Percentiles rank a stretch among this genome's conserved stretches.
These are phyloP conservation scores for Talaromyces amestolkiae DNA, from an alignment of 2,329 filamentous ascomycete species.

Conservation along the genomic window DNA sequence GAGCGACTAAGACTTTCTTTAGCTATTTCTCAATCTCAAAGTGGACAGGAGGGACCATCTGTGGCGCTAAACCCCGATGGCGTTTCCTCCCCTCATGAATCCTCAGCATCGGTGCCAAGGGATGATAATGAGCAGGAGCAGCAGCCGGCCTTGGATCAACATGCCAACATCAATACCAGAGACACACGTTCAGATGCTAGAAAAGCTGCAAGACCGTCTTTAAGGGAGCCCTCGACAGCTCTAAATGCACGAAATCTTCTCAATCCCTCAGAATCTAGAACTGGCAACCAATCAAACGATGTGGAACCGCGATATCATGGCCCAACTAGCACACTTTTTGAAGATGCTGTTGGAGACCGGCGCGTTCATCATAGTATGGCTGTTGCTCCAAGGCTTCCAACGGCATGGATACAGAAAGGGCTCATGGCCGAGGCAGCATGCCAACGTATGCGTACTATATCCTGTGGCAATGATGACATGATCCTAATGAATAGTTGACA, in stretches of 20 bases:
- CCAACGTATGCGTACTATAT: conserved; percentile 34
- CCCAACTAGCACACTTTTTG: conserved; percentile 51
- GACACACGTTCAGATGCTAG: background rate
- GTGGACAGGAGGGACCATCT: background rate
- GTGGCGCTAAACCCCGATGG: background rate
- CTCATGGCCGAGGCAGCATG: conserved; percentile 50
- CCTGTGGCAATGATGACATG: background rate
- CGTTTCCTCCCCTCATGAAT: background rate
- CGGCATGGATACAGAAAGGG: conserved; percentile 38
- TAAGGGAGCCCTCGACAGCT: background rate
- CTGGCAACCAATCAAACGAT: conserved; percentile 41
- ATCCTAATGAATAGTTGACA: conserved; percentile 19
- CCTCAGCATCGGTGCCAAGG: background rate
- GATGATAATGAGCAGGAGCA: background rate
- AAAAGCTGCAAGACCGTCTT: background rate
- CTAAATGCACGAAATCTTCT: background rate
- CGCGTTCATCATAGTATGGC: conserved; percentile 19
- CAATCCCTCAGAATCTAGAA: conserved; percentile 29
- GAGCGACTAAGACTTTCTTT: conserved; percentile 20
- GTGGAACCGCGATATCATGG: conserved; percentile 50
- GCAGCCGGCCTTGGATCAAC: background rate
- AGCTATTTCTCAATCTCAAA: conserved; percentile 18
- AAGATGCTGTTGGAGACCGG: conserved; percentile 33
- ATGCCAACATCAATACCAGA: background rate
- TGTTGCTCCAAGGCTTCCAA: conserved; percentile 19